Conservation (phyloP, 129 eudicot species). For the Chrysanthemum lavandulifolium region DNA sequence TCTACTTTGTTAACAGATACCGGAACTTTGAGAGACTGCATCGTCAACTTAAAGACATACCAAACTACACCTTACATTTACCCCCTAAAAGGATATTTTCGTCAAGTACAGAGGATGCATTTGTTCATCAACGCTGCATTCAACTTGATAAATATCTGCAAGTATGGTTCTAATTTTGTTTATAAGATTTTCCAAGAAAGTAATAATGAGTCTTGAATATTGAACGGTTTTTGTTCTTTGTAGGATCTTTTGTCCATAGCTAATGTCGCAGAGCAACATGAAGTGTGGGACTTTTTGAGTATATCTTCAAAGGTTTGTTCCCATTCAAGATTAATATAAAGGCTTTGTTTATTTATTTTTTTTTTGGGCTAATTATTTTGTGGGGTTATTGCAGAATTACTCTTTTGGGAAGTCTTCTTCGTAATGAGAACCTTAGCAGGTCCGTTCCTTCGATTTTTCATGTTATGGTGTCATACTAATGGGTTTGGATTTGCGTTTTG, state of each 20-base stretch:
- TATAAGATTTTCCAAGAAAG: background rate
- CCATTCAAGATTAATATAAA: background rate
- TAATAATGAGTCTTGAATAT: background rate
- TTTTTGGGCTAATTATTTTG: background rate
- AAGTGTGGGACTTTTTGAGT: slow-evolving; percentile 97
- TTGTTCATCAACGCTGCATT: slow-evolving; percentile 98
- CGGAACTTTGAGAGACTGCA: slow-evolving; percentile 96
- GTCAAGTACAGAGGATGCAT: slow-evolving; percentile 97
- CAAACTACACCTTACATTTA: slow-evolving; percentile 87
- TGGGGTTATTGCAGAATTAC: slow-evolving; percentile 61
- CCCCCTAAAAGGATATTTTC: slow-evolving; percentile 99
- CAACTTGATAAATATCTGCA: slow-evolving; percentile 95
- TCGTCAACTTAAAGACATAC: slow-evolving; percentile 93
- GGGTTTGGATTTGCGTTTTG: slow-evolving; percentile 2
- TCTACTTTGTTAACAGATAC: slow-evolving; percentile 52
- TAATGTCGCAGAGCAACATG: slow-evolving; percentile 98
- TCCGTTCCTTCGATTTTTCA: slow-evolving; percentile 19
- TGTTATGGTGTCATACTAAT: background rate
- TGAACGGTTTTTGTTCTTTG: slow-evolving; percentile 20
- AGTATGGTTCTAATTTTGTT: slow-evolving; percentile 40
- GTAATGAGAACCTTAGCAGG: slow-evolving; percentile 96
- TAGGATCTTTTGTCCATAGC: slow-evolving; percentile 97
- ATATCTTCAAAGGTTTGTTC: slow-evolving; percentile 73
- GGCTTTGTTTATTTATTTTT: background rate
- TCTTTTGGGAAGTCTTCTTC: slow-evolving; percentile 87